Percentiles rank a stretch among this genome's conserved stretches.
Evolutionary conservation across 2,329 filamentous ascomycete species (phyloP).

Genomic region (Curvularia sp.): DNA sequence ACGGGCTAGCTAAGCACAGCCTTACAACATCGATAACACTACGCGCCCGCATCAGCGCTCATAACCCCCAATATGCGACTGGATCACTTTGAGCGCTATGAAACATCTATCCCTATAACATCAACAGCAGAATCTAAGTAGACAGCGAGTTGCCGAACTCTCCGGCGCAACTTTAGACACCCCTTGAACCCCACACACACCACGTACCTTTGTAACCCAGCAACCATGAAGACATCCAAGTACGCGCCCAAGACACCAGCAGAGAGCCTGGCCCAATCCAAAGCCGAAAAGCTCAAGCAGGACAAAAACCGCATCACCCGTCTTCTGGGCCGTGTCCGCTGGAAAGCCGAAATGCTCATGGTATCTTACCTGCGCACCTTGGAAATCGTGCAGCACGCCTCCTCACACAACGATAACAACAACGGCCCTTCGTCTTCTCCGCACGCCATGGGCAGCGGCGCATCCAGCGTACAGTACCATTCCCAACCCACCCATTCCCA

Average conservation of each 20-base stretch:
- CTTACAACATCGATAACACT: slow-evolving; percentile 4
- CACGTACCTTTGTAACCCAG: not conserved
- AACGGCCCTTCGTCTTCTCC: slow-evolving; percentile 3
- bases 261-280: slow-evolving; percentile 34
- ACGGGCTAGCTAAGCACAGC: not conserved
- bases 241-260: slow-evolving; percentile 43
- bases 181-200: not conserved
- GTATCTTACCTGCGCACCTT: slow-evolving; percentile 40
- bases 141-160: too few relatives aligned
- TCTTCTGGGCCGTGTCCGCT: slow-evolving; percentile 39
- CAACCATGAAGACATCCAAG: slow-evolving; percentile 36
- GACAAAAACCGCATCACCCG: slow-evolving; percentile 40
- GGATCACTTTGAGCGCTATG: not conserved
- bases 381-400: slow-evolving; percentile 36
- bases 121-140: too few relatives aligned
- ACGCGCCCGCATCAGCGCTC: not conserved
- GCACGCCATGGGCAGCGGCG: slow-evolving; percentile 23
- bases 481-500: too few relatives aligned
- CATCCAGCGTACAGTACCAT: slow-evolving; percentile 28
- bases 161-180: not conserved
- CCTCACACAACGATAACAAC: slow-evolving; percentile 23
- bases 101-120: not conserved
- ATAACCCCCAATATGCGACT: not conserved
- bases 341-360: slow-evolving; percentile 47
- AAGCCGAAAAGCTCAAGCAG: slow-evolving; percentile 36